Percentiles rank a stretch among this genome's conserved stretches.
Evolutionary conservation across 139 green algal genomes (phyloP).

Genomic region (Coccomyxa sp.): DNA sequence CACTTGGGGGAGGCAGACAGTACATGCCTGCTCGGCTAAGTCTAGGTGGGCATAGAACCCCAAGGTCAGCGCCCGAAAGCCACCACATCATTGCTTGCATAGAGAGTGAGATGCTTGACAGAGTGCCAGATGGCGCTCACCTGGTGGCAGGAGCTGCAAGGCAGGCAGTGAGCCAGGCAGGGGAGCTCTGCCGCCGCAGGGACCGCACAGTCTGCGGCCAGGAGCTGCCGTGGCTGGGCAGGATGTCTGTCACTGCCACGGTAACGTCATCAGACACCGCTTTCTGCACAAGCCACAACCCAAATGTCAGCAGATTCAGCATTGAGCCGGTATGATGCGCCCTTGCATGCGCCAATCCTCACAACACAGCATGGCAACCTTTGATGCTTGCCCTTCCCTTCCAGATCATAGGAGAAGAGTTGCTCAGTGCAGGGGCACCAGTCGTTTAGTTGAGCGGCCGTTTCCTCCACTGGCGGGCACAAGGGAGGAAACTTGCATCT

Average conservation of each 20-base stretch:
- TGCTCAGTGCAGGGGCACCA: too few species aligned
- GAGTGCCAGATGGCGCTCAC: neutral
- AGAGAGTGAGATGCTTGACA: too few species aligned
- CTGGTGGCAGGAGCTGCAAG: neutral
- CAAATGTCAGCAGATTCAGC: neutral
- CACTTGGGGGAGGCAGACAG: too few species aligned
- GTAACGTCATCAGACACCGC: slow-evolving; percentile 13
- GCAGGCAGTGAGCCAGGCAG: neutral
- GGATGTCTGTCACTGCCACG: slow-evolving; percentile 8
- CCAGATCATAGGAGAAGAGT: neutral
- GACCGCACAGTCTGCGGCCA: neutral
- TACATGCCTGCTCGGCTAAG: too few species aligned
- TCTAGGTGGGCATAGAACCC: too few species aligned
- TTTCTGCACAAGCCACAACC: neutral
- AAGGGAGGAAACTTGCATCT: neutral
- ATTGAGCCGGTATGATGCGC: neutral
- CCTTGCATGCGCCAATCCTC: too few species aligned
- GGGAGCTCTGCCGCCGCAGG: neutral
- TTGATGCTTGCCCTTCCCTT: neutral
- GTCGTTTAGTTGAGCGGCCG: neutral
- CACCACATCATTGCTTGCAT: too few species aligned
- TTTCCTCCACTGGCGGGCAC: neutral
- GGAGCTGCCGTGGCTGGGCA: neutral
- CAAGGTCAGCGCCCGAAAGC: too few species aligned
- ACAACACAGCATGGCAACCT: neutral